Percentiles rank a stretch among this genome's conserved stretches.
Evolutionary conservation across 2,329 filamentous ascomycete species (phyloP).

Genomic region (Thelonectria blattea): DNA sequence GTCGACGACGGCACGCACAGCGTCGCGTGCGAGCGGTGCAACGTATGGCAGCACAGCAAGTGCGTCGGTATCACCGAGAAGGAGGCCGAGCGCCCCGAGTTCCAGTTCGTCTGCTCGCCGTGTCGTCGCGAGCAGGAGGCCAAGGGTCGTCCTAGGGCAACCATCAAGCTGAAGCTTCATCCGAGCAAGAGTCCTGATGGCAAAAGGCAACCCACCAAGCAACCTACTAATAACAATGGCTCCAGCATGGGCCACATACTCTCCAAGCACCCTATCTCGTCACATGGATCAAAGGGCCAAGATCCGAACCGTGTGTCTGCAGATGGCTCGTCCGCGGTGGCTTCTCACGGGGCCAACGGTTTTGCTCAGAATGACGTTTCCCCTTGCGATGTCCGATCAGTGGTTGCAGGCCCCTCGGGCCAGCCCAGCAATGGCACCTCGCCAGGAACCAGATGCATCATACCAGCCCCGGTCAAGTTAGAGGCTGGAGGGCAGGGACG

Average conservation of each 20-base stretch:
- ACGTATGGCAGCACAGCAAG: slow-evolving; percentile 95
- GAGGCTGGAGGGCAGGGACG: slow-evolving; percentile 24
- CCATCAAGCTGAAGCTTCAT: slow-evolving; percentile 61
- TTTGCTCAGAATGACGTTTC: slow-evolving; percentile 23
- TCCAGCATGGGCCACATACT: neutral
- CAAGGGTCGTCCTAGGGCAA: slow-evolving; percentile 60
- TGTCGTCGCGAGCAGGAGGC: slow-evolving; percentile 74
- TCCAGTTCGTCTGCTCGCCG: slow-evolving; percentile 82
- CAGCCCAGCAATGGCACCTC: slow-evolving; percentile 17
- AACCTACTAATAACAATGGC: slow-evolving; percentile 16
- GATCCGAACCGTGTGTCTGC: slow-evolving; percentile 18
- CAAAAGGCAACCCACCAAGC: slow-evolving; percentile 13
- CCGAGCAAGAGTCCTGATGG: slow-evolving; percentile 22
- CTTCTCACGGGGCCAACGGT: slow-evolving; percentile 18
- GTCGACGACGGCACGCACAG: slow-evolving; percentile 95
- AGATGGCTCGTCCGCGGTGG: slow-evolving; percentile 21
- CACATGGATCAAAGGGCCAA: slow-evolving; percentile 9
- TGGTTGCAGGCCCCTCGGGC: slow-evolving; percentile 5
- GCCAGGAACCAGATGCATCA: slow-evolving; percentile 26
- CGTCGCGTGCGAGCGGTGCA: slow-evolving; percentile 91
- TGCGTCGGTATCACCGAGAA: slow-evolving; percentile 81
- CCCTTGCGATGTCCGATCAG: slow-evolving; percentile 7
- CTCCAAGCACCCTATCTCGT: neutral
- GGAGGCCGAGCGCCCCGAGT: slow-evolving; percentile 84
- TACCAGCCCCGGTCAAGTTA: slow-evolving; percentile 34